These are phyloP conservation scores for Tolypocladium cylindrosporum DNA, from an alignment of 2,329 filamentous ascomycete species.

Conservation along the genomic window DNA sequence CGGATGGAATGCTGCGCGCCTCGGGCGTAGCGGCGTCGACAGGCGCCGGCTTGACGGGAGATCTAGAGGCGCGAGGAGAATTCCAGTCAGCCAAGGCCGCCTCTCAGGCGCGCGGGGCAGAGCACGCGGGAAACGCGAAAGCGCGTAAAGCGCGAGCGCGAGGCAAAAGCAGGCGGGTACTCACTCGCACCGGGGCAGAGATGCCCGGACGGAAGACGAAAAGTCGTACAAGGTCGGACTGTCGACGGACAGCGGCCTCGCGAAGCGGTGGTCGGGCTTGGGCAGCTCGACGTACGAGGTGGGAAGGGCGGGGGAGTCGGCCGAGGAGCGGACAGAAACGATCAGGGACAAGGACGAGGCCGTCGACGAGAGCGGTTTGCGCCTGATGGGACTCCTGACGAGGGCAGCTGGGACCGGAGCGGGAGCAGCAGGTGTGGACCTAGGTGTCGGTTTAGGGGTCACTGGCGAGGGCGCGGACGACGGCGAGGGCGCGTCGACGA, in stretches of 20 bases:
- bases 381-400: conserved; percentile 33
- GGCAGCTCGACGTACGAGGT: conserved; percentile 28
- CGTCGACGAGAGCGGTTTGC: conserved; percentile 50
- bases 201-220: conserved; percentile 19
- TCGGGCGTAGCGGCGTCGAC: conserved; percentile 10
- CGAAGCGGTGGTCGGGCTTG: conserved; percentile 42
- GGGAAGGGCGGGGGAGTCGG: conserved; percentile 6
- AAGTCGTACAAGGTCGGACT: conserved; percentile 55
- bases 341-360: conserved; percentile 36
- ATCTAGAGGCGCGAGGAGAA: conserved; percentile 10
- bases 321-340: conserved; percentile 24
- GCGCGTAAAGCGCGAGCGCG: not conserved
- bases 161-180: conserved; percentile 5
- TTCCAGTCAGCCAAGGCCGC: conserved; percentile 15
- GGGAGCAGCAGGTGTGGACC: conserved; percentile 5
- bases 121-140: not conserved
- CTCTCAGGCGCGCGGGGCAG: conserved; percentile 1
- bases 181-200: conserved; percentile 14
- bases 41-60: conserved; percentile 13
- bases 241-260: conserved; percentile 45
- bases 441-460: conserved; percentile 5
- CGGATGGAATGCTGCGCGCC: conserved; percentile 28
- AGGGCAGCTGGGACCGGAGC: conserved; percentile 6
- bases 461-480: not conserved
- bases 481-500: not conserved